A percentile compares a stretch with the other conserved stretches of the same genome.
Evolutionary conservation across 2,329 filamentous ascomycete genomes (phyloP).

Genomic region (Aspergillus udagawae): DNA sequence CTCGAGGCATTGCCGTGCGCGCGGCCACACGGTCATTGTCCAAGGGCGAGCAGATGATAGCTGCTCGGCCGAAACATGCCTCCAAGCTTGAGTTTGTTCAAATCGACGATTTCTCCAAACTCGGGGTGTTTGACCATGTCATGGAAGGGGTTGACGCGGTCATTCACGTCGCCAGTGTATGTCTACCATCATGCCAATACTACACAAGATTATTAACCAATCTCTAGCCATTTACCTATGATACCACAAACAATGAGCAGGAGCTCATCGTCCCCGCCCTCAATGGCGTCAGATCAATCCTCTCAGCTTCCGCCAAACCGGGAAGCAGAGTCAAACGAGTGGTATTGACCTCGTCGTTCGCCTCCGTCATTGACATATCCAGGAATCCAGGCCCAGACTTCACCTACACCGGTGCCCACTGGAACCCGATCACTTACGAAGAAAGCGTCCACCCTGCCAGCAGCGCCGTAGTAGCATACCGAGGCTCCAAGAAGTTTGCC

Average conservation of each 20-base stretch:
- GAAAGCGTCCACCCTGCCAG: slow-evolving; percentile 17
- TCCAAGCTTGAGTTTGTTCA: slow-evolving; percentile 41
- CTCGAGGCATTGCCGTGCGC: slow-evolving; percentile 20
- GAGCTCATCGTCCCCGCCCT: slow-evolving; percentile 45
- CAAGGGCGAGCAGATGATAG: slow-evolving; percentile 33
- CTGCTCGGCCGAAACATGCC: slow-evolving; percentile 34
- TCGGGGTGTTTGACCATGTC: slow-evolving; percentile 34
- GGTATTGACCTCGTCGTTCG: slow-evolving; percentile 29
- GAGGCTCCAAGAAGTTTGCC: slow-evolving; percentile 31
- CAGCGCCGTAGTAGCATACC: slow-evolving; percentile 25
- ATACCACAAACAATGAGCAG: slow-evolving; percentile 43
- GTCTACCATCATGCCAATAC: slow-evolving; percentile 6
- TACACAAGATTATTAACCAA: not conserved
- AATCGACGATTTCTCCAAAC: slow-evolving; percentile 41
- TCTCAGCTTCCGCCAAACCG: slow-evolving; percentile 28
- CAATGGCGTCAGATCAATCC: slow-evolving; percentile 42
- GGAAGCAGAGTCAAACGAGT: slow-evolving; percentile 17
- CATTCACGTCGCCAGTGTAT: slow-evolving; percentile 45
- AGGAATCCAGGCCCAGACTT: slow-evolving; percentile 14
- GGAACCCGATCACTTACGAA: slow-evolving; percentile 31
- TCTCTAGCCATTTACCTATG: slow-evolving; percentile 42
- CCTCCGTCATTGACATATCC: slow-evolving; percentile 21
- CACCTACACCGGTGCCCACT: slow-evolving; percentile 25
- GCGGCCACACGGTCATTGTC: slow-evolving; percentile 19
- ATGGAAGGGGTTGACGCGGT: slow-evolving; percentile 43